phyloP scores from a whole-genome alignment of 2,329 filamentous ascomycete species.

The Xylariales sp. region DNA sequence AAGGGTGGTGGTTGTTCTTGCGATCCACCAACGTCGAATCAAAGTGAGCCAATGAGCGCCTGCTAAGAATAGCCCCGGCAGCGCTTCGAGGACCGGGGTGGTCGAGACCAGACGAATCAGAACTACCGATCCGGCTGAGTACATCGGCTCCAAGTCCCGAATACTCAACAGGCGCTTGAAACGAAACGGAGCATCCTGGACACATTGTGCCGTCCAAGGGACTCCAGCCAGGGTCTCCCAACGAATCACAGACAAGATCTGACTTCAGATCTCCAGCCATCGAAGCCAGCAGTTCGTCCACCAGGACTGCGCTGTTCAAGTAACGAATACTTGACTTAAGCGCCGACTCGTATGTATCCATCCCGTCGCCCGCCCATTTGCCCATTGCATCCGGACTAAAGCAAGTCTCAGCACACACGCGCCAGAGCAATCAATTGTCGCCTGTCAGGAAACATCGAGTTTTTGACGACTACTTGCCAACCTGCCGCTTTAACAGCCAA shows the following conservation, averaged over 20 bases:
- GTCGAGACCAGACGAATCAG: constrained; percentile 2
- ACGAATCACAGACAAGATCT: constrained; percentile 6
- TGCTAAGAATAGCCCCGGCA: constrained; percentile 14
- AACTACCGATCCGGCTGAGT: not conserved
- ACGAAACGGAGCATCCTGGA: not conserved
- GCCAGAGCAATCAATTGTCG: not conserved
- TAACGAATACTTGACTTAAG: not conserved
- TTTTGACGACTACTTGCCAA: constrained; percentile 3
- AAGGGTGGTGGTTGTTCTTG: constrained; percentile 1
- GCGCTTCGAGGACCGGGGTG: constrained; percentile 6
- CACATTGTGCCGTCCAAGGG: constrained; percentile 7
- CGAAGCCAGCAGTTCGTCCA: not conserved
- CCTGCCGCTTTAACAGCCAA: constrained; percentile 9
- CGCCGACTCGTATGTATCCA: not conserved
- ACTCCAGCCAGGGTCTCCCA: not conserved
- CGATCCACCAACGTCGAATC: constrained; percentile 2
- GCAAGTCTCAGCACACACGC: constrained; percentile 8
- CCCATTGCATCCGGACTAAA: constrained; percentile 1
- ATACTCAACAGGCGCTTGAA: constrained; percentile 9
- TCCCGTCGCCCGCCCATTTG: constrained; percentile 1
- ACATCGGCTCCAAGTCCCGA: constrained; percentile 5
- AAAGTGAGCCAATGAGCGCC: constrained; percentile 4
- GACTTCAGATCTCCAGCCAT: not conserved
- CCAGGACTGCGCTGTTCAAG: not conserved
- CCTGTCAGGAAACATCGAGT: not conserved